phyloP scores from a whole-genome alignment of 345 rosid species.

The Hirschfeldia incana region DNA sequence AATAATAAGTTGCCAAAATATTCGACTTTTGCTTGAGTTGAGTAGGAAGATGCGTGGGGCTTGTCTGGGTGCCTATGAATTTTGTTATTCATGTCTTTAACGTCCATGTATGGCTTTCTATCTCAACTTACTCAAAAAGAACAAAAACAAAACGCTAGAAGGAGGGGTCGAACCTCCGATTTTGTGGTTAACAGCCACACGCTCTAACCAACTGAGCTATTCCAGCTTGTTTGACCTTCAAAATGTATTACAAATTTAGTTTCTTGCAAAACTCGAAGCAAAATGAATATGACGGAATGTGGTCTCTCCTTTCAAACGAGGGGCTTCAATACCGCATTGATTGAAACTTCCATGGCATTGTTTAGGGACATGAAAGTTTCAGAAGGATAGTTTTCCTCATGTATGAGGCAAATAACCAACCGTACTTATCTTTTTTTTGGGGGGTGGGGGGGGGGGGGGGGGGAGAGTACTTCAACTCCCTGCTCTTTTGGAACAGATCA shows the following conservation, averaged over 20 bases:
- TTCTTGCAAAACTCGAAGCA: slow-evolving; percentile 5
- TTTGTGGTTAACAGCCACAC: slow-evolving; percentile 92
- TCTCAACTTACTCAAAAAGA: neutral
- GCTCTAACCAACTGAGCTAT: slow-evolving; percentile 91
- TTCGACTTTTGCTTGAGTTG: neutral
- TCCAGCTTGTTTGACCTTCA: slow-evolving; percentile 44
- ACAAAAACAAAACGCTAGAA: slow-evolving; percentile 15
- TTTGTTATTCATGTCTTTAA: neutral
- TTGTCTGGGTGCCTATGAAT: neutral
- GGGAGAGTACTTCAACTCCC: slow-evolving; percentile 71
- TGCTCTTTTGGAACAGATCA: slow-evolving; percentile 82
- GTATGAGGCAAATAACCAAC: no score
- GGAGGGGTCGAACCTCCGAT: slow-evolving; percentile 85
- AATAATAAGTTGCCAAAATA: neutral
- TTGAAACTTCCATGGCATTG: no score
- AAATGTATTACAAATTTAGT: no score
- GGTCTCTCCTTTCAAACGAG: neutral
- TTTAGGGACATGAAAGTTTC: no score
- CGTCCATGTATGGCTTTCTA: neutral
- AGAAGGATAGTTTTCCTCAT: no score
- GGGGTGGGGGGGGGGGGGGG: no score
- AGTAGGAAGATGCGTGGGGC: neutral
- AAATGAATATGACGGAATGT: slow-evolving; percentile 11
- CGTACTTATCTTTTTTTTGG: no score
- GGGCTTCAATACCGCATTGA: no score